phyloP scores from a whole-genome alignment of 2,329 filamentous ascomycete species.

The Ustilaginoidea virens region DNA sequence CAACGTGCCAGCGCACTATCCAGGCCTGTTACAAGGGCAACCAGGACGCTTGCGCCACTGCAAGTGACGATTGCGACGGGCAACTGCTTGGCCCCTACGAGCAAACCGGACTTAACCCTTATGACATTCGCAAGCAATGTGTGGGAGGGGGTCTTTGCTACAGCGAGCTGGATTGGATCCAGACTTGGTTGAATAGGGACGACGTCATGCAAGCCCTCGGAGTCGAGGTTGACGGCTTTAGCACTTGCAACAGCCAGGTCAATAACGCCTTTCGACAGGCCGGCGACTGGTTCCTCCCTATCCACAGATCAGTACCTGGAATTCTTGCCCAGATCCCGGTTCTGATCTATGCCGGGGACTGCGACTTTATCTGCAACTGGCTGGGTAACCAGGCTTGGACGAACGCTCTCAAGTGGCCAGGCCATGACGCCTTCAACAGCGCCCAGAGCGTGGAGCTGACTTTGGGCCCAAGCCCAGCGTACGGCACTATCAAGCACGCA shows the following conservation, averaged over 20 bases:
- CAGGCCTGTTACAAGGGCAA: slow-evolving; percentile 72
- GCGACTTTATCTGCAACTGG: slow-evolving; percentile 92
- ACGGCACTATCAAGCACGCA: slow-evolving; percentile 68
- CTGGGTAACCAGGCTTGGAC: slow-evolving; percentile 94
- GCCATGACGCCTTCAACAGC: slow-evolving; percentile 64
- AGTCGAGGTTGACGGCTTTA: slow-evolving; percentile 75
- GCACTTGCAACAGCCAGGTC: slow-evolving; percentile 95
- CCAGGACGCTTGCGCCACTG: slow-evolving; percentile 83
- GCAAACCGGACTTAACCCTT: slow-evolving; percentile 82
- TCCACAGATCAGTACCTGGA: slow-evolving; percentile 73
- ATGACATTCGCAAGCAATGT: slow-evolving; percentile 85
- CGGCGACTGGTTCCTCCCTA: slow-evolving; percentile 97
- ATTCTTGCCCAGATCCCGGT: slow-evolving; percentile 84
- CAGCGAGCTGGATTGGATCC: slow-evolving; percentile 75
- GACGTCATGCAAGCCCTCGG: slow-evolving; percentile 79
- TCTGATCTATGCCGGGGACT: slow-evolving; percentile 81
- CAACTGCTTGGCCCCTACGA: slow-evolving; percentile 91
- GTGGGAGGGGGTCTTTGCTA: slow-evolving; percentile 89
- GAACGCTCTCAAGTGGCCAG: slow-evolving; percentile 81
- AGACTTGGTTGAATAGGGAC: slow-evolving; percentile 69
- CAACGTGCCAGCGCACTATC: slow-evolving; percentile 76
- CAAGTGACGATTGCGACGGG: slow-evolving; percentile 98
- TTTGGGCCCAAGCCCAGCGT: slow-evolving; percentile 32
- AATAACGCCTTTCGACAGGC: slow-evolving; percentile 95
- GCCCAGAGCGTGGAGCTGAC: slow-evolving; percentile 54